Evolutionary conservation across 768 basidiomycete genomes (phyloP).

Genomic region (Sporobolomyces pararoseus): DNA sequence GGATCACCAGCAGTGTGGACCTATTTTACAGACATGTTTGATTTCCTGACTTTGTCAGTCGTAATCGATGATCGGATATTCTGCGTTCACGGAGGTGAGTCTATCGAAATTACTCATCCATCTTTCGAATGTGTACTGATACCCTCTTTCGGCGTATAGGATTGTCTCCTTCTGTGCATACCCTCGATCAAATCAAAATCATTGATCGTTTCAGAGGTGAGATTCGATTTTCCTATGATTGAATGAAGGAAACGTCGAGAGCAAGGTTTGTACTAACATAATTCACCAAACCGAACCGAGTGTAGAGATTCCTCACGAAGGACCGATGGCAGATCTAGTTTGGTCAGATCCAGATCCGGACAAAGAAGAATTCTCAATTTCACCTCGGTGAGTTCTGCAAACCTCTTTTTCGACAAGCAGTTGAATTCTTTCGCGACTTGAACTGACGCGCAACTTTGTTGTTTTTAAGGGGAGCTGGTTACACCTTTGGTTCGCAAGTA

Average conservation of each 20-base stretch:
- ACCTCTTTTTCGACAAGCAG: conserved; percentile 22
- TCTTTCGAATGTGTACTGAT: neutral
- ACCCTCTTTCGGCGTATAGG: conserved; percentile 54
- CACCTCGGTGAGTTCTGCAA: conserved; percentile 67
- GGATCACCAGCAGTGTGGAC: conserved; percentile 95
- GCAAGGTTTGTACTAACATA: too few relatives aligned
- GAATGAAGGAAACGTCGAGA: too few relatives aligned
- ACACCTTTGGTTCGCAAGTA: conserved; percentile 96
- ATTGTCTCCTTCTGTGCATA: conserved; percentile 94
- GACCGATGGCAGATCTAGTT: conserved; percentile 98
- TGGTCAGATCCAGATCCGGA: conserved; percentile 99
- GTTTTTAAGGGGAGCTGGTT: conserved; percentile 78
- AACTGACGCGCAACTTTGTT: neutral
- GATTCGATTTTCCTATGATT: conserved; percentile 37
- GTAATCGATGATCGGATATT: conserved; percentile 99
- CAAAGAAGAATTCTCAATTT: conserved; percentile 99
- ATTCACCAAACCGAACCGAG: too few relatives aligned
- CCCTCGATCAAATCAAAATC: conserved; percentile 98
- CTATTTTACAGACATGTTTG: conserved; percentile 99
- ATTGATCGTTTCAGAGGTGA: conserved; percentile 95
- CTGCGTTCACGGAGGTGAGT: conserved; percentile 91
- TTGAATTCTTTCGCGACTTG: conserved; percentile 24
- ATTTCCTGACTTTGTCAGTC: conserved; percentile 92
- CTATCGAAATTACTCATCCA: neutral
- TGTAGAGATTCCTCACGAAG: conserved; percentile 97